phyloP scores from a whole-genome alignment of 2,329 filamentous ascomycete species.

The Epichloe bromicola region DNA sequence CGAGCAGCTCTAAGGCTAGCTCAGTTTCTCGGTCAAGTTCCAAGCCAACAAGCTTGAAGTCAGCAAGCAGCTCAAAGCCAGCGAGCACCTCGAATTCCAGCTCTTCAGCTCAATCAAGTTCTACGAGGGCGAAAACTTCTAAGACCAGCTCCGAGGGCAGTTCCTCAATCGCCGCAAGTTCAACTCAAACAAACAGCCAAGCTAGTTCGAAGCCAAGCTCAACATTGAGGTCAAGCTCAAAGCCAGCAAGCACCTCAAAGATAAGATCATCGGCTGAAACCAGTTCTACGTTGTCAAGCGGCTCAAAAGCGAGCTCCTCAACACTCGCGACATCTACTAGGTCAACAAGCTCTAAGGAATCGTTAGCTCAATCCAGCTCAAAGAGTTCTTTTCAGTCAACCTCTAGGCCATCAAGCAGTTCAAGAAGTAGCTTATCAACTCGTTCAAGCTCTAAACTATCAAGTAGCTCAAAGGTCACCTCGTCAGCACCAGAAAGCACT shows the following conservation, averaged over 20 bases:
- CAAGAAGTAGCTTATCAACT: neutral
- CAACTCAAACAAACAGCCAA: too few relatives aligned
- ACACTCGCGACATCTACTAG: neutral
- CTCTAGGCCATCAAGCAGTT: too few relatives aligned
- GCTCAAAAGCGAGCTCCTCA: neutral
- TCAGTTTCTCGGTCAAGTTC: too few relatives aligned
- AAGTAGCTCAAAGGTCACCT: neutral
- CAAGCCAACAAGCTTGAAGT: too few relatives aligned
- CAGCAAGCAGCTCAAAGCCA: too few relatives aligned
- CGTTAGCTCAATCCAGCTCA: neutral
- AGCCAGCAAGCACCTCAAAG: neutral
- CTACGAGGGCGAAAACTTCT: neutral
- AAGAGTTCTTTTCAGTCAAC: neutral
- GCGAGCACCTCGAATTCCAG: neutral
- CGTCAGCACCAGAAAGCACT: neutral
- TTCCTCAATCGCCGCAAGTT: too few relatives aligned
- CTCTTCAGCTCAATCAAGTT: neutral
- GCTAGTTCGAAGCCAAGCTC: neutral
- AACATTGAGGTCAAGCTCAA: neutral
- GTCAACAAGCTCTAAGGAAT: too few relatives aligned
- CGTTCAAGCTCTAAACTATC: neutral
- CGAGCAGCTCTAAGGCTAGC: too few relatives aligned
- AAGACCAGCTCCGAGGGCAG: too few relatives aligned
- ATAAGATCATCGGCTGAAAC: neutral
- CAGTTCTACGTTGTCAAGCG: neutral